Percentiles rank a stretch among this genome's conserved stretches.
Conservation (phyloP, 108 stramenopile genomes). For the Cyclostephanos tholiformis region DNA sequence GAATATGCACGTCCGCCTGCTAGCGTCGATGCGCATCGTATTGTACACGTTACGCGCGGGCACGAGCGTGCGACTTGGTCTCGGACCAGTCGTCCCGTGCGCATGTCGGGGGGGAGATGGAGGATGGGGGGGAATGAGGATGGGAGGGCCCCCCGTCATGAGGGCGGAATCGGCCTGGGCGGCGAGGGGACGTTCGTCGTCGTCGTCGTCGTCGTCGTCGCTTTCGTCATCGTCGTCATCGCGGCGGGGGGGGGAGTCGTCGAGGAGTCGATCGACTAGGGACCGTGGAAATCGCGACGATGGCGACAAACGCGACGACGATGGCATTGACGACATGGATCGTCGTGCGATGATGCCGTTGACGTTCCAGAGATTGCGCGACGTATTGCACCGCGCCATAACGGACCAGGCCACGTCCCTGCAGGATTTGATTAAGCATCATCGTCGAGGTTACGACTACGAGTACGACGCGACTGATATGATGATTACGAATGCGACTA, state of each 20-base stretch:
- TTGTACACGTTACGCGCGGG: neutral
- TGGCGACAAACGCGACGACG: neutral
- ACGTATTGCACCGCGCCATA: conserved; percentile 33
- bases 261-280: neutral
- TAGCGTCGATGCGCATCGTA: neutral
- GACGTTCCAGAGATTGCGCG: conserved; percentile 32
- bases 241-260: too few relatives aligned
- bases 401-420: conserved; percentile 33
- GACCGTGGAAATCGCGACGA: neutral
- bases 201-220: too few relatives aligned
- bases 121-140: neutral
- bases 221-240: too few relatives aligned
- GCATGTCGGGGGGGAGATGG: conserved; percentile 7
- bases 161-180: conserved; percentile 40
- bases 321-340: neutral
- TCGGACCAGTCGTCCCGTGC: neutral
- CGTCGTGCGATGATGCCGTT: neutral
- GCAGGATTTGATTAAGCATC: neutral
- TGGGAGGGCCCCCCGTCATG: neutral
- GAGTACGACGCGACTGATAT: neutral
- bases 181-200: neutral
- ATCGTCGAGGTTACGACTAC: neutral
- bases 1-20: neutral
- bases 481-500: neutral
- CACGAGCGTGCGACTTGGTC: neutral